phyloP scores from a whole-genome alignment of 306 rosid species.

The Lathyrus aphaca region DNA sequence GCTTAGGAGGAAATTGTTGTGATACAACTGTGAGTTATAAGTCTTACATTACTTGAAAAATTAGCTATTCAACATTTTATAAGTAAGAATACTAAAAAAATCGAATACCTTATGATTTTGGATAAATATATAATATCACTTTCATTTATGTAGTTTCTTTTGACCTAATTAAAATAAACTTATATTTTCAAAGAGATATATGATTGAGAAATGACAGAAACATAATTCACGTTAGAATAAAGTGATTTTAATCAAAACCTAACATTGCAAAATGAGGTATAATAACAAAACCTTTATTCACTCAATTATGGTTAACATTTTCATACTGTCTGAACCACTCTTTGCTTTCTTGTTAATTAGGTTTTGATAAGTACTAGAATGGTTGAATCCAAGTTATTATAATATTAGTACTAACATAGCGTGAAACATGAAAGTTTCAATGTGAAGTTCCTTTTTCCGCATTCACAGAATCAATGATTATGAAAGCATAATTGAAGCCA shows the following conservation, averaged over 20 bases:
- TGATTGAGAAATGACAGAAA: neutral
- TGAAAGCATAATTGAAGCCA: slow-evolving; percentile 36
- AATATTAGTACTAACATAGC: neutral
- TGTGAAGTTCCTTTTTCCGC: slow-evolving; percentile 25
- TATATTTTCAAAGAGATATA: no score
- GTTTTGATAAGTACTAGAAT: neutral
- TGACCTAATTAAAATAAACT: no score
- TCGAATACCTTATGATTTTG: no score
- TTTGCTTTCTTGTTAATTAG: slow-evolving; percentile 13
- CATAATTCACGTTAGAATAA: neutral
- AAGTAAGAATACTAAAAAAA: no score
- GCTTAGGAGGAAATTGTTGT: no score
- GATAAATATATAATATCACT: no score
- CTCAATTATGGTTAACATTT: neutral
- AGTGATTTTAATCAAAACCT: neutral
- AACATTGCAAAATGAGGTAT: neutral
- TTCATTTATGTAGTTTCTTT: no score
- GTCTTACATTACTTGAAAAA: no score
- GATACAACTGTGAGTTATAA: no score
- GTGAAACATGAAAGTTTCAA: slow-evolving; percentile 35
- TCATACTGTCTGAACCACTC: neutral
- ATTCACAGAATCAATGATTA: slow-evolving; percentile 40
- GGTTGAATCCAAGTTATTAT: neutral
- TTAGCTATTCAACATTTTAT: no score
- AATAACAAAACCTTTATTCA: no score